Evolutionary conservation across 805 yeast genomes (phyloP).

Genomic region (Vanderwaltozyma polyspora): DNA sequence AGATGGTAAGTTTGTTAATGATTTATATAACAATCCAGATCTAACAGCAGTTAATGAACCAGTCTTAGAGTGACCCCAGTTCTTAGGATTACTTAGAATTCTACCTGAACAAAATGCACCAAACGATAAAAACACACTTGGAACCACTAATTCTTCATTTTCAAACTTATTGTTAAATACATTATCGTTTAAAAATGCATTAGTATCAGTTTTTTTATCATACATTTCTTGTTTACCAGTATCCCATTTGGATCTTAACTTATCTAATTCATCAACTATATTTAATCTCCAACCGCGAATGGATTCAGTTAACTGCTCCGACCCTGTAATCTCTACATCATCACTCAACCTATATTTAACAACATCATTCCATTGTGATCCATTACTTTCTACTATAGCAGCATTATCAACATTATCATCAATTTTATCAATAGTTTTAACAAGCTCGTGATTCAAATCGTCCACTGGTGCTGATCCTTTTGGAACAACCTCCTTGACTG

Average conservation of each 20-base stretch:
- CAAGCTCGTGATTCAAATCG: no score
- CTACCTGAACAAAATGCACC: slow-evolving; percentile 22
- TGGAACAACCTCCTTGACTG: no score
- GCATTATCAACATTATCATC: not conserved
- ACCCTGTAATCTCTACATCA: slow-evolving; percentile 11
- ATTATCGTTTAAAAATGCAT: slow-evolving; percentile 8
- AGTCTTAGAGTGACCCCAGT: slow-evolving; percentile 11
- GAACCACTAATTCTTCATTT: slow-evolving; percentile 15
- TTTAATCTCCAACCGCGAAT: slow-evolving; percentile 8
- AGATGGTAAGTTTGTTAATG: not conserved
- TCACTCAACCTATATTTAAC: not conserved
- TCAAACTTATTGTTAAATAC: slow-evolving; percentile 18
- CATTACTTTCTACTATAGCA: not conserved
- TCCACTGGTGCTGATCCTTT: no score
- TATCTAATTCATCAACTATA: slow-evolving; percentile 5
- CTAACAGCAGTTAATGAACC: not conserved
- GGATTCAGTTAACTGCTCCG: slow-evolving; percentile 6
- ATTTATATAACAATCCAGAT: not conserved
- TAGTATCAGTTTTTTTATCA: not conserved
- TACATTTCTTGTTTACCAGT: slow-evolving; percentile 4
- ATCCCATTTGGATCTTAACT: slow-evolving; percentile 2
- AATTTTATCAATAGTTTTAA: no score
- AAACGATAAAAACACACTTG: slow-evolving; percentile 17
- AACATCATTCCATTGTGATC: not conserved
- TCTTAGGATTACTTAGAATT: slow-evolving; percentile 16